Evolutionary conservation across 164 flowering plant genomes (phyloP), one percentile per base, ranked within the genome.

Genomic region (Cinnamomum chago): DNA sequence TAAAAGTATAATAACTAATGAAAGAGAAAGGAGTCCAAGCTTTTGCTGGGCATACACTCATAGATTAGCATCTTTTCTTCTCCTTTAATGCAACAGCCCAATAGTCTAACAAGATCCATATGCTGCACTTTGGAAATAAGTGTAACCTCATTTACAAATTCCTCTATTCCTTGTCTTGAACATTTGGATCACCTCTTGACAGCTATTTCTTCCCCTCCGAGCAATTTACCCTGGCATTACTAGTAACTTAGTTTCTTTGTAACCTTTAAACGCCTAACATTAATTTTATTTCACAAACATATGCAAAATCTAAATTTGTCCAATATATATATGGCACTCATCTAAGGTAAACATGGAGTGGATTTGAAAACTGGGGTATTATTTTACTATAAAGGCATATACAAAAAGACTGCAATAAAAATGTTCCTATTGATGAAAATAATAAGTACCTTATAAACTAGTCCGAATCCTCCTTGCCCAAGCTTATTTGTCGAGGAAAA

Each of bases 101-200:
- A 62, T 20, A 84, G 78, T 72, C 79, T 80, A 5, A 83, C 86
- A 40, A 86, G 80, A 35, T 86, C 83, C 27, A 67, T 74, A 65
- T 85, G 89, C 65, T 83, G 85, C 70, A 85, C 87, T 58, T 84
- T 83, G 12, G 80, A 82, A 13, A 85, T 50, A 22, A 85, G 47
- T 28, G 23, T 27, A 14, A 85, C 80, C 58, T 85, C 88, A 51
- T 74, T 86, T 50, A 79, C 80, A 65, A 85, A 82, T 65, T 83
- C 86, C 24, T 73, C 71, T 1, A 75, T 15, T 22, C 89, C 89
- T 66, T 81, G 86, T 25, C 69, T 50, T 0, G 86, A 82, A 35
- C 9, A 77, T 47, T 40, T 70, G 1, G 83, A 83, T 6, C 85
- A 82, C 75, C 85, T 75, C 70, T 86, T 86, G 7, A 85, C 85